Conservation (phyloP, 2,329 filamentous ascomycete genomes). For the Bertia moriformis region DNA sequence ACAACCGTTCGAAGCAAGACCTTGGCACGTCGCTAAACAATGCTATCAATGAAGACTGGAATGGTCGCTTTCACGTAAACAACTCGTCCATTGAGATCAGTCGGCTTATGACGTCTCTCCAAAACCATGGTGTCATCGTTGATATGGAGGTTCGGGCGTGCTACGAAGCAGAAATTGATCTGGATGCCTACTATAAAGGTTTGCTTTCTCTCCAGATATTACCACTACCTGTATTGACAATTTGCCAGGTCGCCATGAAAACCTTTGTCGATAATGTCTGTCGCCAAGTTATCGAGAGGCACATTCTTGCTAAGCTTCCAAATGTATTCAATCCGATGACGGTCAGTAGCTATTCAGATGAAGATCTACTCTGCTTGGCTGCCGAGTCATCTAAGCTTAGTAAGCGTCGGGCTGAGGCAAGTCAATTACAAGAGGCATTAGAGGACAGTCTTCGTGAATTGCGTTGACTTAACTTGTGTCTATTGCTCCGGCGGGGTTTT, state of each 20-base stretch:
- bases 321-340: conserved; percentile 7
- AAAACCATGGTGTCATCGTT: conserved; percentile 4
- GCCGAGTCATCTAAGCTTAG: conserved; percentile 4
- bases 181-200: conserved; percentile 11
- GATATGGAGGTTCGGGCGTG: conserved; percentile 12
- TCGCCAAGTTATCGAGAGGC: conserved; percentile 11
- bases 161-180: conserved; percentile 7
- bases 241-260: conserved; percentile 9
- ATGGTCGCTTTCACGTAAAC: conserved; percentile 5
- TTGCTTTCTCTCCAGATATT: neutral
- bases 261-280: conserved; percentile 13
- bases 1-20: conserved; percentile 3
- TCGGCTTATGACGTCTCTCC: conserved; percentile 4
- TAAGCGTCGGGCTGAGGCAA: neutral
- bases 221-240: conserved; percentile 1
- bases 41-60: conserved; percentile 4
- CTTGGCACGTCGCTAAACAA: conserved; percentile 4
- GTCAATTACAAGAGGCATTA: neutral
- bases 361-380: conserved; percentile 5
- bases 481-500: neutral
- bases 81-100: conserved; percentile 3
- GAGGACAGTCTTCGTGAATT: neutral
- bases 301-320: conserved; percentile 7
- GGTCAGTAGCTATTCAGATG: conserved; percentile 5
- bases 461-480: neutral